Evolutionary conservation across 176 grass and related monocot genomes (phyloP).

Genomic region (Oryza meridionalis): DNA sequence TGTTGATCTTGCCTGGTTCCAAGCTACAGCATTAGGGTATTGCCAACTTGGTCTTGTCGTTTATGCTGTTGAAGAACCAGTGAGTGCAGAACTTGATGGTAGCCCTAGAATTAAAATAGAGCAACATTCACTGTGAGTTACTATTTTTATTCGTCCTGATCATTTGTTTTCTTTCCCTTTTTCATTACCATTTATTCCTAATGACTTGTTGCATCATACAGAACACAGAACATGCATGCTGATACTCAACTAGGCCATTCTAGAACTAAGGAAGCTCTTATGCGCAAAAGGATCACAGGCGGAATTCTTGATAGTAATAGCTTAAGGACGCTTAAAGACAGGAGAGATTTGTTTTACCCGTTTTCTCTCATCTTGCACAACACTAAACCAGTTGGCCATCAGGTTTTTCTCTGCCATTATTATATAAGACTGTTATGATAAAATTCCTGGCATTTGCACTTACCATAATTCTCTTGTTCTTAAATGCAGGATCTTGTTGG

Average conservation of each 20-base stretch:
- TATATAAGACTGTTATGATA: slow-evolving; percentile 14
- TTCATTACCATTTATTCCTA: slow-evolving; percentile 30
- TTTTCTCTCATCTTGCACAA: slow-evolving; percentile 98
- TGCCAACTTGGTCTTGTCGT: slow-evolving; percentile 94
- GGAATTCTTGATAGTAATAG: slow-evolving; percentile 72
- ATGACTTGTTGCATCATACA: slow-evolving; percentile 51
- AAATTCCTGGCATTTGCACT: slow-evolving; percentile 29
- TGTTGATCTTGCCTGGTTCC: slow-evolving; percentile 93
- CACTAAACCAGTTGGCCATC: slow-evolving; percentile 92
- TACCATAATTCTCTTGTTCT: slow-evolving; percentile 41
- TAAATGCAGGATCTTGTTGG: slow-evolving; percentile 96
- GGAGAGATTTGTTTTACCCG: slow-evolving; percentile 86
- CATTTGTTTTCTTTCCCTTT: slow-evolving; percentile 25
- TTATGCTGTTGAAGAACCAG: slow-evolving; percentile 71
- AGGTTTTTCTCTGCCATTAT: slow-evolving; percentile 53
- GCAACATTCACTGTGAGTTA: slow-evolving; percentile 63
- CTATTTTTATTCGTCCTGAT: slow-evolving; percentile 27
- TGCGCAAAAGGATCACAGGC: slow-evolving; percentile 81
- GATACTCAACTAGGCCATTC: slow-evolving; percentile 53
- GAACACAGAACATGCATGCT: slow-evolving; percentile 49
- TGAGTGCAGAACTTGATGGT: slow-evolving; percentile 53
- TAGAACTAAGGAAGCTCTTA: slow-evolving; percentile 62
- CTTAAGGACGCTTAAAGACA: slow-evolving; percentile 81
- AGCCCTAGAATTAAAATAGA: slow-evolving; percentile 64
- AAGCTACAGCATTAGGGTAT: slow-evolving; percentile 89